Evolutionary conservation across 2,329 filamentous ascomycete species (phyloP), one percentile per base, ranked within the genome.

Genomic region (Pseudogymnoascus sp.): DNA sequence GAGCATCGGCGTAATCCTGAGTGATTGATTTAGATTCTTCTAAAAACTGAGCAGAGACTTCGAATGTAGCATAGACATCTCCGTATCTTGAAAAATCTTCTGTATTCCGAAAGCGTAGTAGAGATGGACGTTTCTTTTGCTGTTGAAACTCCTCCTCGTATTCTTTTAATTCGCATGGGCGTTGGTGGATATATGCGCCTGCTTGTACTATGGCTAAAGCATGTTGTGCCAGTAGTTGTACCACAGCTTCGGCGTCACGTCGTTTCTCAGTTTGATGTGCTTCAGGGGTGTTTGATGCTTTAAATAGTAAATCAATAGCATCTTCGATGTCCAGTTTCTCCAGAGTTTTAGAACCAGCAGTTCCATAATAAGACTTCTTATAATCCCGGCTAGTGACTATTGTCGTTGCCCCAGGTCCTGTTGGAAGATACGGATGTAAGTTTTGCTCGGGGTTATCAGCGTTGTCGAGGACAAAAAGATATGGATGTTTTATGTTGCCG

Each of bases 11-110:
- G 14, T 43, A 54, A 22, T 33, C 61, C 25, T 14, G 33, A 9
- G 35, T 28, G 8, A 14, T 6, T 6, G 59, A 58, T 20, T 54
- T 22, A 12, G 57, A 57, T 11, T 54, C 9, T n/a, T 60, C 37
- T 14, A 65, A 47, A 7, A 60, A 57, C n/a, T 36, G 22, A 11
- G 61, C 61, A n/a, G 64, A 64, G 3, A 61, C 58, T 39, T 65
- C 64, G n/a, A 64, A 65, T 8, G 64, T 63, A n/a, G 63, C 58
- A 54, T 65, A 67, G 5, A 67, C 64, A 39, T 61, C 36, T 8
- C 43, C 35, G n/a, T 65, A 65, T 25, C 37, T 62, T 6, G 64
- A 65, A 22, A 43, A 38, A 8, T 39, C 62, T 30, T 67, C 63
- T 30, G 50, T 33, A 5, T 41, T 41, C 1, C 36, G 35, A n/a